Percentiles rank a stretch among this genome's conserved stretches.
These are phyloP conservation scores for Calamus simplicifolius DNA, from an alignment of 176 grass and related monocot genomes.

Conservation along the genomic window DNA sequence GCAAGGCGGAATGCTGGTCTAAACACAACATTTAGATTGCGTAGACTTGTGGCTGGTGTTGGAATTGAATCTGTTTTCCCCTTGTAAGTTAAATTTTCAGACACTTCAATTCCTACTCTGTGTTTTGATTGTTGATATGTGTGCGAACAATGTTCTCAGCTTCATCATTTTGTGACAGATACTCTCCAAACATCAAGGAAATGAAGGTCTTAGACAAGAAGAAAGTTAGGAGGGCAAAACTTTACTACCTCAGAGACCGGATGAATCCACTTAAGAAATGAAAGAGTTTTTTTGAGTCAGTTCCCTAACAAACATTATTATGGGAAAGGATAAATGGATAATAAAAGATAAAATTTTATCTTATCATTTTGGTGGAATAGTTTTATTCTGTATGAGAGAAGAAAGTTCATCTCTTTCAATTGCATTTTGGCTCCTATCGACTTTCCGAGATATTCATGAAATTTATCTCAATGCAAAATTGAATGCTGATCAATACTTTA, in stretches of 20 bases:
- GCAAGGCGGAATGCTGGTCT: slow-evolving; percentile 79
- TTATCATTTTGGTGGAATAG: too few relatives aligned
- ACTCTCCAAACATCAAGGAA: slow-evolving; percentile 84
- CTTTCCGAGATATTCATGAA: too few relatives aligned
- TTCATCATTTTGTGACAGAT: slow-evolving; percentile 20
- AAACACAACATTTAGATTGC: slow-evolving; percentile 78
- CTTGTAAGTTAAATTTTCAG: slow-evolving; percentile 52
- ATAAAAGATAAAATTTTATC: too few relatives aligned
- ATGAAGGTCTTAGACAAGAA: slow-evolving; percentile 86
- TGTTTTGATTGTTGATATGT: not conserved
- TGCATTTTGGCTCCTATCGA: too few relatives aligned
- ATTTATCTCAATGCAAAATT: too few relatives aligned
- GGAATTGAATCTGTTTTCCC: slow-evolving; percentile 77
- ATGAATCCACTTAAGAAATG: slow-evolving; percentile 80
- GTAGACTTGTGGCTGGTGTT: slow-evolving; percentile 68
- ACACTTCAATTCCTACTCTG: slow-evolving; percentile 6
- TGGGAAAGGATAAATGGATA: too few relatives aligned
- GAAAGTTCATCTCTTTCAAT: too few relatives aligned
- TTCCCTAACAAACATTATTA: too few relatives aligned
- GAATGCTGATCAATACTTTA: too few relatives aligned
- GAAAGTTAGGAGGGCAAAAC: slow-evolving; percentile 79
- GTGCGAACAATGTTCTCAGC: too few relatives aligned
- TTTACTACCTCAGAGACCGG: slow-evolving; percentile 92
- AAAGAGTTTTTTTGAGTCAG: slow-evolving; percentile 2
- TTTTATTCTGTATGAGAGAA: too few relatives aligned